Conservation (phyloP, 73 alveolate genomes). For the Paramecium biaurelia region DNA sequence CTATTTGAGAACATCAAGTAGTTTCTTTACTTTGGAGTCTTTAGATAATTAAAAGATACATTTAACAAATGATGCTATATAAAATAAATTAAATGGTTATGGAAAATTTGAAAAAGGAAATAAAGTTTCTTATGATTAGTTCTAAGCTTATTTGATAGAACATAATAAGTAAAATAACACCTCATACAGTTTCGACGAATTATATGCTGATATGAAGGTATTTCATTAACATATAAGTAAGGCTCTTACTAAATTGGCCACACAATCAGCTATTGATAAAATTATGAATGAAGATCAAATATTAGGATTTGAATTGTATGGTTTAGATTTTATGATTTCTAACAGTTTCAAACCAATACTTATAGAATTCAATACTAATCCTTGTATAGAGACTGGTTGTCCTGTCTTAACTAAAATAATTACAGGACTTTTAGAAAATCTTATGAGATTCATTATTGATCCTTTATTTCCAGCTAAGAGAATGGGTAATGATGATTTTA, state of each 20-base stretch:
- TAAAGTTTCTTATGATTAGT: conserved; percentile 76
- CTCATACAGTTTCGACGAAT: conserved; percentile 74
- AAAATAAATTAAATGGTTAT: conserved; percentile 89
- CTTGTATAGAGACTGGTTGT: conserved; percentile 90
- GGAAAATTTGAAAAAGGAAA: conserved; percentile 95
- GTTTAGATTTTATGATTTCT: conserved; percentile 96
- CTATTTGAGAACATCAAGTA: conserved; percentile 84
- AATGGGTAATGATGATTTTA: conserved; percentile 34
- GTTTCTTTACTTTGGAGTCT: conserved; percentile 70
- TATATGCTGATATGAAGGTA: conserved; percentile 64
- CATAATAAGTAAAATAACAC: conserved; percentile 50
- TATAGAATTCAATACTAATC: conserved; percentile 96
- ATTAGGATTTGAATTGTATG: conserved; percentile 86
- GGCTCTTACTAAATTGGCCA: conserved; percentile 73
- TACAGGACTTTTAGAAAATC: conserved; percentile 54
- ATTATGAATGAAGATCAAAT: conserved; percentile 82
- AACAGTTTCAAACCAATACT: conserved; percentile 84
- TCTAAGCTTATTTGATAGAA: conserved; percentile 82
- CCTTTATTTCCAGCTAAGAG: conserved; percentile 59
- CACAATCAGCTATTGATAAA: conserved; percentile 82
- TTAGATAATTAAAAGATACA: conserved; percentile 82
- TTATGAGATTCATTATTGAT: conserved; percentile 55
- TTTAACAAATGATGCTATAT: conserved; percentile 96
- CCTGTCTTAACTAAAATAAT: conserved; percentile 83
- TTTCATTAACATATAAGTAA: not conserved